These are phyloP conservation scores for Talaromyces sp. DNA, from an alignment of 2,329 filamentous ascomycete genomes.

Conservation along the genomic window DNA sequence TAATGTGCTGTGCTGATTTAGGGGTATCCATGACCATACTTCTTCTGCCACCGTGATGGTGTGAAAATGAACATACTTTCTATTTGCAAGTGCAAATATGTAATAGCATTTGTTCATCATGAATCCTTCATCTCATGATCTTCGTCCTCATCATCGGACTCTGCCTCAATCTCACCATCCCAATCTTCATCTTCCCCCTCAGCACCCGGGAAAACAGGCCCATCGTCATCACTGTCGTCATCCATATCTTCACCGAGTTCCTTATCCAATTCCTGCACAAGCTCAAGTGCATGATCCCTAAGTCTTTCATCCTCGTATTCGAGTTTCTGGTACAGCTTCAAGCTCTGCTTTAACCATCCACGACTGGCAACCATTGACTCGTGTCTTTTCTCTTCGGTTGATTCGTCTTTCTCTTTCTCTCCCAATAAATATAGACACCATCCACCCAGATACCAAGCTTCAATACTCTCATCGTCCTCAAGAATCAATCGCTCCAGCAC, in stretches of 20 bases:
- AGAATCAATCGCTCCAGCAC: slow-evolving; percentile 78
- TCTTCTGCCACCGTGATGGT: no score
- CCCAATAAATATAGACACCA: slow-evolving; percentile 79
- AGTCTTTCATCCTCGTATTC: slow-evolving; percentile 64
- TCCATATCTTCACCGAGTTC: slow-evolving; percentile 60
- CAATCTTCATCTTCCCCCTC: slow-evolving; percentile 41
- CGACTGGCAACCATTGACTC: slow-evolving; percentile 68
- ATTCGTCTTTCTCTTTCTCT: slow-evolving; percentile 44
- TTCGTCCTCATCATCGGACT: slow-evolving; percentile 40
- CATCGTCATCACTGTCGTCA: slow-evolving; percentile 55
- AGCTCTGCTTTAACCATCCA: slow-evolving; percentile 76
- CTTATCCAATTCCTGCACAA: slow-evolving; percentile 54
- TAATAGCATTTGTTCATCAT: slow-evolving; percentile 23
- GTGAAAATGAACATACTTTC: background rate
- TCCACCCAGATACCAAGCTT: slow-evolving; percentile 94
- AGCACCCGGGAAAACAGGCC: slow-evolving; percentile 51
- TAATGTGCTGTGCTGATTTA: no score
- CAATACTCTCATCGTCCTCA: slow-evolving; percentile 91
- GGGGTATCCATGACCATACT: no score
- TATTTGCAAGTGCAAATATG: background rate
- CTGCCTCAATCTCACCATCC: slow-evolving; percentile 55
- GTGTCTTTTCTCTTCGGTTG: slow-evolving; percentile 52
- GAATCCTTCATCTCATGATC: slow-evolving; percentile 55
- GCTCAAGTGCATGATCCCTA: slow-evolving; percentile 42
- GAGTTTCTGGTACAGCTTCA: slow-evolving; percentile 71